Evolutionary conservation across 805 yeast genomes (phyloP).

Genomic region (Tetrapisispora nanseiensis): DNA sequence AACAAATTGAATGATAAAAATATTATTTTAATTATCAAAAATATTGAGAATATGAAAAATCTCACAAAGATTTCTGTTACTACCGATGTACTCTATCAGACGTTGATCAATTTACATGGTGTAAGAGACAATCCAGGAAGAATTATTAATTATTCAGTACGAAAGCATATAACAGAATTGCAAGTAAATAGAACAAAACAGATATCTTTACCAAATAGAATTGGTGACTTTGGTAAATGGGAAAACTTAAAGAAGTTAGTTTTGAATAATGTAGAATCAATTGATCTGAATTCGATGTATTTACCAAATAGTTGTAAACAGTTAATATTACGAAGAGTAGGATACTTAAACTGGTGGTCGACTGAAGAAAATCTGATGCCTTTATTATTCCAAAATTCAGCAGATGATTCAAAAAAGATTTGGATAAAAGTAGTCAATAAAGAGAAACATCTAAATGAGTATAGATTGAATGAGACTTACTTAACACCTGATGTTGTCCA

Average conservation of each 20-base stretch:
- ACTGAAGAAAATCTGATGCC: constrained; percentile 3
- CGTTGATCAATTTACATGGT: constrained; percentile 24
- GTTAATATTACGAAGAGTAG: constrained; percentile 10
- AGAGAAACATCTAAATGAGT: not conserved
- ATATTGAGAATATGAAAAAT: constrained; percentile 17
- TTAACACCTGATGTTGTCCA: not conserved
- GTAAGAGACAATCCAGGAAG: constrained; percentile 24
- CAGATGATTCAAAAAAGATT: constrained; percentile 4
- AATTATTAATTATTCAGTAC: constrained; percentile 18
- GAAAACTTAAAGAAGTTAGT: constrained; percentile 16
- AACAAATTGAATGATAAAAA: constrained; percentile 6
- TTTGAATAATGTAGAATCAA: constrained; percentile 8
- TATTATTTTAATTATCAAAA: constrained; percentile 8
- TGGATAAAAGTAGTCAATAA: not conserved
- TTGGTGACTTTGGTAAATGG: constrained; percentile 25
- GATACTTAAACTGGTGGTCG: constrained; percentile 23
- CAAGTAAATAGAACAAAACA: constrained; percentile 10
- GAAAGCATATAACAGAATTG: constrained; percentile 13
- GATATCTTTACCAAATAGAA: constrained; percentile 6
- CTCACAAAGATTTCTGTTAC: constrained; percentile 12
- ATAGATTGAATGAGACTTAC: not conserved
- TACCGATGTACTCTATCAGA: constrained; percentile 16
- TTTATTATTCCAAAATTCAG: not conserved
- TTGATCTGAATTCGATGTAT: constrained; percentile 20
- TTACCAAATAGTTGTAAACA: constrained; percentile 18